These are phyloP conservation scores for Pontederia crassipes DNA, from an alignment of 176 grass and related monocot genomes.

Conservation along the genomic window DNA sequence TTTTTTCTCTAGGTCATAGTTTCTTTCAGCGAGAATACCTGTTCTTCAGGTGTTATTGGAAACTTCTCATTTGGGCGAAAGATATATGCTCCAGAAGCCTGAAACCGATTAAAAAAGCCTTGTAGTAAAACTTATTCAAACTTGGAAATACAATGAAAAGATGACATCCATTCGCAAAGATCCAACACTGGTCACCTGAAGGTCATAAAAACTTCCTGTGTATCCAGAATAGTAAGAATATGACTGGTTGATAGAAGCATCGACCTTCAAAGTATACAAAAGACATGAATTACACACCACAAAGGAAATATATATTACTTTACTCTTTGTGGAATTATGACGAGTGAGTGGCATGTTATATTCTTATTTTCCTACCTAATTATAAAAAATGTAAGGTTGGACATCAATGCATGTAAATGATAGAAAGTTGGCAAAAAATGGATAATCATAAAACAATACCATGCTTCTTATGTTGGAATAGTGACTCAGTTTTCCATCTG, in stretches of 20 bases:
- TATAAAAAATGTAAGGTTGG: neutral
- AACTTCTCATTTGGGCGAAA: slow-evolving; percentile 39
- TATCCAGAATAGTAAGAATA: slow-evolving; percentile 37
- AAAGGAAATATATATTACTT: too few relatives aligned
- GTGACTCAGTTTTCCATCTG: slow-evolving; percentile 20
- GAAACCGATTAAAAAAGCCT: slow-evolving; percentile 9
- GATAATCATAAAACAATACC: slow-evolving; percentile 12
- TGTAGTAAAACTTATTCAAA: neutral
- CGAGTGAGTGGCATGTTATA: too few relatives aligned
- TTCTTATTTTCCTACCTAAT: neutral
- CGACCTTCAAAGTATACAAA: slow-evolving; percentile 25
- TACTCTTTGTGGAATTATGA: too few relatives aligned
- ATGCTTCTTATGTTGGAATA: slow-evolving; percentile 34
- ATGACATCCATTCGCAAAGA: too few relatives aligned
- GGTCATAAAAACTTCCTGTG: slow-evolving; percentile 22
- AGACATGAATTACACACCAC: neutral
- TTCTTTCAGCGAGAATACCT: slow-evolving; percentile 14
- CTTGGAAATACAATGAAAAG: too few relatives aligned
- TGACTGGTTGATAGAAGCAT: slow-evolving; percentile 34
- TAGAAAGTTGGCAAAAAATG: slow-evolving; percentile 1
- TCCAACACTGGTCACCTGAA: slow-evolving; percentile 6
- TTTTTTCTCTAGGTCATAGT: neutral
- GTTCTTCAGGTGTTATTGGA: slow-evolving; percentile 16
- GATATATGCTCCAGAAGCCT: slow-evolving; percentile 52
- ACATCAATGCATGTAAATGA: slow-evolving; percentile 11